Base-by-base conservation (phyloP, 371 early-diverging fungal species). In the Actinomortierella ambigua region DNA sequence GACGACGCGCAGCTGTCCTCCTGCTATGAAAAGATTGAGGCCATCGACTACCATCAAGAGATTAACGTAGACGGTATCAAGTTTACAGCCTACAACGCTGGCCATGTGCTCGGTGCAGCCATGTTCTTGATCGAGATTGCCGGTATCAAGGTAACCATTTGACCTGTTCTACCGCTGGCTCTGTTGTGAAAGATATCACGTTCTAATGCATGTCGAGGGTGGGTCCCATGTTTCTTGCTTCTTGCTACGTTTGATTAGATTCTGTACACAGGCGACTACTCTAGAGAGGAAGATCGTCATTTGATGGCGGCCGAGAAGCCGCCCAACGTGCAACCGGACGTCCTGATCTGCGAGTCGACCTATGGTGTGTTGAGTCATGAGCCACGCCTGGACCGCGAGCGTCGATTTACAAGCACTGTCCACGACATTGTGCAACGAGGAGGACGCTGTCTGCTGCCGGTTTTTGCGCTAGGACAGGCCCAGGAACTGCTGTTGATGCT, bases 21-120 rank as follows among this genome's bases (percentile, higher is more conserved):
- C 26, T 93, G 96, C 24, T 97, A 96, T 79, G 94, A 96, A 46
- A 91, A 92, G 59, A 99, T 99, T 62, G 96, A 97, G 78, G 92
- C 96, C 17, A 89, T 99, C 27, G 99, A 99, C 81, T 98, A 95
- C 59, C 99, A 99, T 79, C 97, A 99, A 69, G 95, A 93, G 66
- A 89, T 96, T 50, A 97, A 97, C 59, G 92, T 99, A 20, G 93
- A 95, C 55, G 98, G 98, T 49, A 93, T 99, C 68, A 94, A 94
- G 61, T 95, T 99, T 59, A 99, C 98, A 0, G 91, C 95, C 6
- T 98, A 91, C 73, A 97, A 99, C 75, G 99, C 99, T 18, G 99
- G 99, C 18, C 99, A 99, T 79, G 99, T 99, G 9, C 85, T 99
- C 24, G 99, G 99, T 14, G 99, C 99, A 6, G 99, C 99, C 40